These are phyloP conservation scores for Cercospora sp. DNA, from an alignment of 2,329 filamentous ascomycete species.

Conservation along the genomic window DNA sequence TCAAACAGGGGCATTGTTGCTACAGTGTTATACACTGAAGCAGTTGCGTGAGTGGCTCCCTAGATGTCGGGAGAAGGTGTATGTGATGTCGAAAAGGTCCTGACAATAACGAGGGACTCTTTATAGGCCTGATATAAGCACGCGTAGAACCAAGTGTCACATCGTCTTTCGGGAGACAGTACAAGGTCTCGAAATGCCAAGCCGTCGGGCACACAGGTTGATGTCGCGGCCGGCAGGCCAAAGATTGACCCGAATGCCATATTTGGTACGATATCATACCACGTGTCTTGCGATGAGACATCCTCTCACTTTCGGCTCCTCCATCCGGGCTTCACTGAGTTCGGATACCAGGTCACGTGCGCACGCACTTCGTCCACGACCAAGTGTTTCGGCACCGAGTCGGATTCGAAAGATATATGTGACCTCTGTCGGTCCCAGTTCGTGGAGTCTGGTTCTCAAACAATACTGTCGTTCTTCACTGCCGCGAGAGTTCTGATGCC, in stretches of 20 bases:
- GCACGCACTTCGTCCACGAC: background rate
- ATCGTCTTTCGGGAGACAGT: background rate
- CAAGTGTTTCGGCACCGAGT: conserved; percentile 13
- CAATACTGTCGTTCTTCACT: conserved; percentile 10
- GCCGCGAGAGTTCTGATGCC: conserved; percentile 29
- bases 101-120: background rate
- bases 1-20: background rate
- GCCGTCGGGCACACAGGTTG: background rate
- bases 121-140: background rate
- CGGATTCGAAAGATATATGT: conserved; percentile 8
- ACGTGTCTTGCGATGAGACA: conserved; percentile 10
- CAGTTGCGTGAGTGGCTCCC: background rate
- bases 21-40: background rate
- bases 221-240: background rate
- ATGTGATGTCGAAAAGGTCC: background rate
- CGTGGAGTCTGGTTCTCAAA: background rate
- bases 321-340: background rate
- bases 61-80: background rate
- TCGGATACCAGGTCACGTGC: background rate
- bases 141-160: background rate
- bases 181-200: background rate
- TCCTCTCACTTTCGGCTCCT: conserved; percentile 5
- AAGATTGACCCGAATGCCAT: background rate
- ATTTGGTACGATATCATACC: background rate
- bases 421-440: background rate